phyloP scores from a whole-genome alignment of 2,329 filamentous ascomycete genomes.

The Aspergillus pseudoterreus region DNA sequence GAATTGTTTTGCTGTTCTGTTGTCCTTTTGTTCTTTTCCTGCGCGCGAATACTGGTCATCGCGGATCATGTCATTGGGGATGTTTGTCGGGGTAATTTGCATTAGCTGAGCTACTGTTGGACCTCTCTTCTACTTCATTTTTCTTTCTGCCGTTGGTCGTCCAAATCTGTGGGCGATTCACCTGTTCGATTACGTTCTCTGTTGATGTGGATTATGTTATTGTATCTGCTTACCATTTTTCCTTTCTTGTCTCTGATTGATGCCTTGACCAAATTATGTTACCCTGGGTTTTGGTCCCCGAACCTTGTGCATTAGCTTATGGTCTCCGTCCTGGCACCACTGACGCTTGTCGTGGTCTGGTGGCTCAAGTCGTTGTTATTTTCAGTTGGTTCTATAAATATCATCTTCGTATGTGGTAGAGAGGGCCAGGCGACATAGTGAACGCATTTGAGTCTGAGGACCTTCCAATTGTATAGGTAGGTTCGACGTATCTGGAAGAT shows the following conservation, averaged over 20 bases:
- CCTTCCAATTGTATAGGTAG: too few species aligned
- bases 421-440: too few species aligned
- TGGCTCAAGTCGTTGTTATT: constrained; percentile 10
- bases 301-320: constrained; percentile 19
- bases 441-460: too few species aligned
- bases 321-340: constrained; percentile 8
- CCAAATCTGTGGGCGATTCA: constrained; percentile 13
- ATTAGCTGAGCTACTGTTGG: constrained; percentile 15
- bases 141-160: constrained; percentile 1
- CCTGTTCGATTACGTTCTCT: constrained; percentile 11
- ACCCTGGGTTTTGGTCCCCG: constrained; percentile 18
- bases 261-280: constrained; percentile 19
- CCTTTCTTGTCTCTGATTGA: constrained; percentile 9
- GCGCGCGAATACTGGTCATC: constrained; percentile 12
- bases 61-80: constrained; percentile 15
- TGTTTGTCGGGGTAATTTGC: constrained; percentile 19
- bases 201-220: constrained; percentile 20
- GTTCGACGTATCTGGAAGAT: too few species aligned
- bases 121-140: neutral
- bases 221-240: constrained; percentile 9
- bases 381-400: neutral
- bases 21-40: constrained; percentile 5
- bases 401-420: neutral
- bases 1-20: constrained; percentile 4
- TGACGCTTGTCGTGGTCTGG: constrained; percentile 10